Evolutionary conservation across 805 yeast genomes (phyloP), one percentile per base, ranked within the genome.

Genomic region (Lachancea lanzarotensis): DNA sequence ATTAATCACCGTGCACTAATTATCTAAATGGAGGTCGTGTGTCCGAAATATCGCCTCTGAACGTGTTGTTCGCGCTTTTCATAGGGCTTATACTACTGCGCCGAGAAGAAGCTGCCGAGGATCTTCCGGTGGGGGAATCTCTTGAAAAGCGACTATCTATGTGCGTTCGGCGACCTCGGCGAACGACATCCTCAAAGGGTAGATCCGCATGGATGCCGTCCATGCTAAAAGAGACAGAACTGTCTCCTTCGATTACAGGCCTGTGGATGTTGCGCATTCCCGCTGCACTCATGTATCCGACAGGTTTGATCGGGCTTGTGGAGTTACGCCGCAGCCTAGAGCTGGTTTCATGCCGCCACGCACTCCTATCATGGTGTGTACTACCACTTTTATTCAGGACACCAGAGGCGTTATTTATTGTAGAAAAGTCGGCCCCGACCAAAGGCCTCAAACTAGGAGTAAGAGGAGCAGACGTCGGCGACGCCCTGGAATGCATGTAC

Each of bases 1-100:
- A 26, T 13, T 29, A 29, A 12, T 11, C 11, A 11, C 31, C 31
- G 31, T 12, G 11, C 5, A 11, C 31, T 20, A 35, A 6, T 41
- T 32, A 44, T 20, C 48, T 31, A 19, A 42, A 42, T 4, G 56
- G 57, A 2, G 61, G 52, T 20, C 51, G 33, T 10, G 49, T 34
- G 6, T 35, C 35, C 6, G 17, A 16, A 8, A 30, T 34, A 19
- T 42, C 38, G 10, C 47, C 19, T 20, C 47, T 39, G 22, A 12
- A 27, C 12, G 35, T 34, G 25, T 20, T 16, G 36, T 19, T 20
- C 16, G 16, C n/a, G 35, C 36, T 18, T 27, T 44, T 44, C 15
- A 32, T 17, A 17, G 47, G 47, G 34, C 47, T 44, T n/a, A 44
- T 17, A n/a, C 47, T 44, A n/a, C 43, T 35, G 35, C 39, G 34